phyloP scores from a whole-genome alignment of 441 rosid genomes.

The Pelargonium exstipulatum region DNA sequence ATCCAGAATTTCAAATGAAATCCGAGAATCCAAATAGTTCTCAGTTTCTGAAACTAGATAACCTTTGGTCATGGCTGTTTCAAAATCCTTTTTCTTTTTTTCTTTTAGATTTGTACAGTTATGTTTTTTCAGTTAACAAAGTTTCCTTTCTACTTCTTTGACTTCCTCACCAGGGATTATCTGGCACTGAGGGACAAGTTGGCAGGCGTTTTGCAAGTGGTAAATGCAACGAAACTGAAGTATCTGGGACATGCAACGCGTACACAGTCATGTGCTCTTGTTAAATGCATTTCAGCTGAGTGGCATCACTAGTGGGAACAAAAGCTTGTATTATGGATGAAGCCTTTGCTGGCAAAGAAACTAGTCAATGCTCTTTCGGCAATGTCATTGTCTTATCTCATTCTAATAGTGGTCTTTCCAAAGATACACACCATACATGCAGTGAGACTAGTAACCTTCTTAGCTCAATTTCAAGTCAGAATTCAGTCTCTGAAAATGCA shows the following conservation, averaged over 20 bases:
- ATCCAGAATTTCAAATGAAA: too few relatives aligned
- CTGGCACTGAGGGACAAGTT: conserved; percentile 13
- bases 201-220: conserved; percentile 10
- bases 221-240: conserved; percentile 14
- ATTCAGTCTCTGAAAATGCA: conserved; percentile 24
- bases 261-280: conserved; percentile 20
- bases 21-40: too few relatives aligned
- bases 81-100: too few relatives aligned
- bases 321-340: conserved; percentile 20
- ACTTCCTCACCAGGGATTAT: conserved; percentile 20
- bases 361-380: conserved; percentile 4
- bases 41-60: too few relatives aligned
- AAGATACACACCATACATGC: conserved; percentile 22
- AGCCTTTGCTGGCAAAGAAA: conserved; percentile 17
- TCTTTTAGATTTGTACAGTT: too few relatives aligned
- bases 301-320: conserved; percentile 18
- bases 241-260: conserved; percentile 19
- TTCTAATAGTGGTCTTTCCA: conserved; percentile 12
- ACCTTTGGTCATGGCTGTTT: too few relatives aligned
- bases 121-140: not conserved
- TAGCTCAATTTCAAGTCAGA: conserved; percentile 27
- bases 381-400: conserved; percentile 19
- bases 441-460: conserved; percentile 25
- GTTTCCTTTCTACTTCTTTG: not conserved
- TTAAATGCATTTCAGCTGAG: conserved; percentile 9